phyloP scores from a whole-genome alignment of 2,329 filamentous ascomycete species.

The Colletotrichum sp. region DNA sequence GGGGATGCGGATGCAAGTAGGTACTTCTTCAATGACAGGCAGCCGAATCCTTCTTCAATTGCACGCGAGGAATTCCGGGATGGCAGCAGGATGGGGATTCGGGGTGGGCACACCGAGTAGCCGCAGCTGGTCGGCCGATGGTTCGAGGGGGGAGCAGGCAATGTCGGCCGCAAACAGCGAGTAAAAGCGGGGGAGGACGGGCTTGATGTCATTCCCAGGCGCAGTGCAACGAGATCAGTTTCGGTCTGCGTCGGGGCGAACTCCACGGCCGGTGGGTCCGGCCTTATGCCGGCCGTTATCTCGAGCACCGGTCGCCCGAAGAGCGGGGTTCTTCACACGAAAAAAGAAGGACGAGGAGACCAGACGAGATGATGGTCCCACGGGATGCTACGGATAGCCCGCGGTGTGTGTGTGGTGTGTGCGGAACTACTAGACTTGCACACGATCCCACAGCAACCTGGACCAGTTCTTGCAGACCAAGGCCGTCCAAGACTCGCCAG shows the following conservation, averaged over 20 bases:
- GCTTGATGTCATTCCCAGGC: slow-evolving; percentile 17
- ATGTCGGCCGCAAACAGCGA: slow-evolving; percentile 11
- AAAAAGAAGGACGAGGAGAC: neutral
- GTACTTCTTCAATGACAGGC: neutral
- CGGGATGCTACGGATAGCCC: neutral
- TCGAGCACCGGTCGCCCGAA: slow-evolving; percentile 16
- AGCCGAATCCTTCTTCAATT: neutral
- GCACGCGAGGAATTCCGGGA: slow-evolving; percentile 7
- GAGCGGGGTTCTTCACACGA: neutral
- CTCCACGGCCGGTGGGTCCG: slow-evolving; percentile 16
- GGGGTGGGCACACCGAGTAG: slow-evolving; percentile 6
- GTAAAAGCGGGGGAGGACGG: slow-evolving; percentile 5
- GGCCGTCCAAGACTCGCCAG: neutral
- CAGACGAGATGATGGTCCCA: neutral
- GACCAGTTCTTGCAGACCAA: neutral
- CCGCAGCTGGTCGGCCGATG: neutral
- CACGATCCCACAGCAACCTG: neutral
- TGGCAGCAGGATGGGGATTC: neutral
- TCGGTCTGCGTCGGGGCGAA: slow-evolving; percentile 17
- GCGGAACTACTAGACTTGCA: neutral
- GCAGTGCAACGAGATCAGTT: slow-evolving; percentile 7
- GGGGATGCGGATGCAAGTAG: neutral
- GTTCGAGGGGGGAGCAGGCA: neutral
- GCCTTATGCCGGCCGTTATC: slow-evolving; percentile 18
- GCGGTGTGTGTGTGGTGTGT: neutral